These are phyloP conservation scores for Luzula sylvatica DNA, from an alignment of 176 grass and related monocot species.

Conservation along the genomic window DNA sequence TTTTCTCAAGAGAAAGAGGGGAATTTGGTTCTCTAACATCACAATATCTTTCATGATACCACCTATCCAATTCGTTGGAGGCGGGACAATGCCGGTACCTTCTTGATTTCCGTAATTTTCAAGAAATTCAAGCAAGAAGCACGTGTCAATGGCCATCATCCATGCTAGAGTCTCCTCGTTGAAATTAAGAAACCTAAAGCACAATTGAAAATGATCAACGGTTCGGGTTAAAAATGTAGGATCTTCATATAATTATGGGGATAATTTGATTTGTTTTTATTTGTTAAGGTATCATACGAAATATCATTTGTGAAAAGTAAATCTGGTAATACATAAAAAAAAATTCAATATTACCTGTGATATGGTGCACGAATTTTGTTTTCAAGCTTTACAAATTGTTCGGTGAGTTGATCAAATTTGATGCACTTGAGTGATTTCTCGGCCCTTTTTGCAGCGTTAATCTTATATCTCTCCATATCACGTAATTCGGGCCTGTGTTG, in stretches of 20 bases:
- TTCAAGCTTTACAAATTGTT: conserved; percentile 32
- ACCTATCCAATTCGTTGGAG: conserved; percentile 43
- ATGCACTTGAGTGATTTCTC: conserved; percentile 27
- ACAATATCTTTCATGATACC: conserved; percentile 50
- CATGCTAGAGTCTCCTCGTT: conserved; percentile 55
- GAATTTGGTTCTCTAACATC: conserved; percentile 82
- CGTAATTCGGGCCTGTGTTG: conserved; percentile 54
- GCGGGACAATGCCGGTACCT: conserved; percentile 1
- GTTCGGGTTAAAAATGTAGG: no score
- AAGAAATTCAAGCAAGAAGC: conserved; percentile 70
- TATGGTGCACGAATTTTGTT: conserved; percentile 50
- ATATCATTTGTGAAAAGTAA: no score
- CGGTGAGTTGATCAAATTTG: conserved; percentile 32
- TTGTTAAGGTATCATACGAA: no score
- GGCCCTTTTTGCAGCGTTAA: conserved; percentile 41
- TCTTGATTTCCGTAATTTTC: conserved; percentile 28
- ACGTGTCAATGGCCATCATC: conserved; percentile 66
- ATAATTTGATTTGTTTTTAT: no score
- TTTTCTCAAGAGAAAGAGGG: conserved; percentile 40
- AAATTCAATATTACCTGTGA: conserved; percentile 25
- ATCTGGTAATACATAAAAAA: no score
- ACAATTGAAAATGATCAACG: neutral
- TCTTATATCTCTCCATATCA: conserved; percentile 75
- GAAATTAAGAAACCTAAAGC: conserved; percentile 46
- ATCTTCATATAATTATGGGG: no score